phyloP scores from a whole-genome alignment of 2,329 filamentous ascomycete species.

The Colletotrichum sp. region DNA sequence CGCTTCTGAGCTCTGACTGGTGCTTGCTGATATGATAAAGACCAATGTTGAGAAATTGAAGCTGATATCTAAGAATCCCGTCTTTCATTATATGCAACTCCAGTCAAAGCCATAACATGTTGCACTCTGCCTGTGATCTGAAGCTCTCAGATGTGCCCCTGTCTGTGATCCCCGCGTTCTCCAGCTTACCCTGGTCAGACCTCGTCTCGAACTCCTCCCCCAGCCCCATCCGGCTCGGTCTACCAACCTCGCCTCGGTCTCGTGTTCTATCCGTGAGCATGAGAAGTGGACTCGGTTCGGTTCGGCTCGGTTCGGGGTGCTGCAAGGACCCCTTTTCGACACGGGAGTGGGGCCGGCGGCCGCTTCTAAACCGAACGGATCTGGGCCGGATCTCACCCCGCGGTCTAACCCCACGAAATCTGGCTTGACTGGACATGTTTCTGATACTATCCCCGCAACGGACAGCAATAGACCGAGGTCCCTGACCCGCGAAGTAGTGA shows the following conservation, averaged over 20 bases:
- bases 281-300: not conserved
- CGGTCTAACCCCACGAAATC: not conserved
- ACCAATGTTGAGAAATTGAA: not conserved
- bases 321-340: not conserved
- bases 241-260: not conserved
- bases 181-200: not conserved
- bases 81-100: not conserved
- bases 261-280: not conserved
- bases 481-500: not conserved
- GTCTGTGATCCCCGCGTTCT: not conserved
- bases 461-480: not conserved
- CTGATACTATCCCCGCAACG: not conserved
- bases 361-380: not conserved
- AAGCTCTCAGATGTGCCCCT: not conserved
- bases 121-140: not conserved
- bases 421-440: not conserved
- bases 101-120: not conserved
- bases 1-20: not conserved
- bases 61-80: not conserved
- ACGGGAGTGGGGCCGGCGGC: not conserved
- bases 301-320: constrained; percentile 10
- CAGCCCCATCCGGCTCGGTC: not conserved
- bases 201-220: not conserved
- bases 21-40: not conserved
- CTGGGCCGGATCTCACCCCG: not conserved